Evolutionary conservation across 768 basidiomycete genomes (phyloP), one percentile per base, ranked within the genome.

Genomic region (Postia placenta): DNA sequence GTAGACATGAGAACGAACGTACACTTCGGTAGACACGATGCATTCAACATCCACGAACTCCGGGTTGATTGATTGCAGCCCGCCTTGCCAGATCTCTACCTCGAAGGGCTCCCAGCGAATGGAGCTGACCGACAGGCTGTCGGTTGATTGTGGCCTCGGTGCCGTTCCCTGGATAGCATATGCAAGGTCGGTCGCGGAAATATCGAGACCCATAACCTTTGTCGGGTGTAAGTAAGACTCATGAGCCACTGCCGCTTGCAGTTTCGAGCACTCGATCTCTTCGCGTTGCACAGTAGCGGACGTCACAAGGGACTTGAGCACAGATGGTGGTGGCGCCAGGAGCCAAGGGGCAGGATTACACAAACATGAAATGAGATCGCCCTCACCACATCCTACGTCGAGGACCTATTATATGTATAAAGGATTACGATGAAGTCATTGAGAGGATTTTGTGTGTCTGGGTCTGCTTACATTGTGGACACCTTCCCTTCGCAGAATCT

Each of bases 351-450:
- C 80, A 0, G 91, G 85, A 58, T 87, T 82, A 54, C 79, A 78
- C 11, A 94, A 78, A 9, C 81, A 75, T 0, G 71, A 63, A 12
- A 93, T 76, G 6, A 93, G 73, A 33, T 81, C 71, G 19, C 91
- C 91, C 64, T 88, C 81, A 35, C 91, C 91, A 56, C 91, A 94
- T 3, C 91, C 91, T 23, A 91, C 70, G 57, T 94, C 91, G 42
- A 92, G 69, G 5, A 92, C 73, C 88, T 91, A 50, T 19, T 22
- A 11, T 20, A 25, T 24, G 30, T 33, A n/a, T n/a, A n/a, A n/a
- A n/a, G n/a, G n/a, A n/a, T n/a, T n/a, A 7, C 39, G 15, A 26
- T 42, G 6, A n/a, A 3, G 42, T 33, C 11, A 27, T 19, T 3
- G 11, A 12, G 17, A n/a, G 14, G 22, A 42, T 17, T 11, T 15